Conservation (phyloP, 129 eudicot genomes). For the Lactuca sativa region DNA sequence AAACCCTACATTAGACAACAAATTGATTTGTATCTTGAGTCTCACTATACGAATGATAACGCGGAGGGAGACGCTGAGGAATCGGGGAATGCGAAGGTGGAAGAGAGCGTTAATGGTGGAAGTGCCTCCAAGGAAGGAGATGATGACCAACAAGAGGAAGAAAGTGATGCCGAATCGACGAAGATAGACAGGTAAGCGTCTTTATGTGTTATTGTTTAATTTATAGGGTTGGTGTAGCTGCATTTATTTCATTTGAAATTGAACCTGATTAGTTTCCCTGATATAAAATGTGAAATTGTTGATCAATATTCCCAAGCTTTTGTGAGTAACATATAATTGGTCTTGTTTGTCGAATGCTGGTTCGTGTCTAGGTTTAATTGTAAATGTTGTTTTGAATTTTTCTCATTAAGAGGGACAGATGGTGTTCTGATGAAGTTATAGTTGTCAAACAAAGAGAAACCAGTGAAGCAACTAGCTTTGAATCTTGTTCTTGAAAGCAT, state of each 20-base stretch:
- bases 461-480: constrained; percentile 6
- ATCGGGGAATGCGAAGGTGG: constrained; percentile 25
- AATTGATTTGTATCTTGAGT: constrained; percentile 41
- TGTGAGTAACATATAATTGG: neutral
- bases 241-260: neutral
- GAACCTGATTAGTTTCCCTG: neutral
- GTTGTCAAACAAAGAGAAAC: neutral
- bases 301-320: neutral
- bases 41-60: constrained; percentile 9
- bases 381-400: neutral
- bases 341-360: too few species aligned
- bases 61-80: constrained; percentile 4
- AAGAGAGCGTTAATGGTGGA: constrained; percentile 23
- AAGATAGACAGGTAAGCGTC: constrained; percentile 18
- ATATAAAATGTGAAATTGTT: constrained; percentile 8
- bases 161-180: constrained; percentile 29
- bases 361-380: too few species aligned
- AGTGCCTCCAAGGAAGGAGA: constrained; percentile 19
- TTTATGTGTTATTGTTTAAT: neutral
- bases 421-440: neutral
- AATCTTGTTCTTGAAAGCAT: constrained; percentile 2
- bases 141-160: constrained; percentile 19
- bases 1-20: constrained; percentile 48
- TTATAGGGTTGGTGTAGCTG: constrained; percentile 1
- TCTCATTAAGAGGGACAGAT: neutral